A percentile compares a stretch with the other conserved stretches of the same genome.
Evolutionary conservation across 1,284 basidiomycete species (phyloP).

Genomic region (Cutaneotrichosporon mucoides): DNA sequence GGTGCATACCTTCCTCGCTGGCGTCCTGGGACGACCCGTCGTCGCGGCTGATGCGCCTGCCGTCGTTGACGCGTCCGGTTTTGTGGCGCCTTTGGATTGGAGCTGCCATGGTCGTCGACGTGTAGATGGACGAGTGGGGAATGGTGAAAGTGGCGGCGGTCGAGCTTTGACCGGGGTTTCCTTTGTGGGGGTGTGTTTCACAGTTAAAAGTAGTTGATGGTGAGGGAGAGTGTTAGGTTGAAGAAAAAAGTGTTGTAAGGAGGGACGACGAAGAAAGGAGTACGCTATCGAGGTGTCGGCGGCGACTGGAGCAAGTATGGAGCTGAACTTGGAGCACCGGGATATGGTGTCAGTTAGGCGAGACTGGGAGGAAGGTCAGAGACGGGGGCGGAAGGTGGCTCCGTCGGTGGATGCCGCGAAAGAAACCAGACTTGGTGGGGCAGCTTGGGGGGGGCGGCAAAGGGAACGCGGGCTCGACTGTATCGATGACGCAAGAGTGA

Average conservation of each 20-base stretch:
- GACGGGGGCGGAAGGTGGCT: too few relatives aligned
- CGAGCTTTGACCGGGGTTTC: not conserved
- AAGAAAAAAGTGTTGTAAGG: not conserved
- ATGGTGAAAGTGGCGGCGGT: not conserved
- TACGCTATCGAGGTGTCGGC: too few relatives aligned
- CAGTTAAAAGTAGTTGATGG: not conserved
- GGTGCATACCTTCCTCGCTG: constrained; percentile 44
- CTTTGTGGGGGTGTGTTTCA: not conserved
- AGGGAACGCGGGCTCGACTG: too few relatives aligned
- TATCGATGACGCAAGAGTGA: too few relatives aligned
- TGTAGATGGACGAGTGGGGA: not conserved
- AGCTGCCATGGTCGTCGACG: constrained; percentile 3
- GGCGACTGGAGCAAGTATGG: too few relatives aligned
- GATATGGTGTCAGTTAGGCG: too few relatives aligned
- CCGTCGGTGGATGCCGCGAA: too few relatives aligned
- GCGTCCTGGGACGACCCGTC: constrained; percentile 42
- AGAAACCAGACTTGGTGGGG: too few relatives aligned
- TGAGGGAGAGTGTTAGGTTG: not conserved
- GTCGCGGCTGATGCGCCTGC: constrained; percentile 11
- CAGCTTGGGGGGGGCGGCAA: too few relatives aligned
- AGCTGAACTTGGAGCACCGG: too few relatives aligned
- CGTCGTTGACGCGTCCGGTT: constrained; percentile 14
- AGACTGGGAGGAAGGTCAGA: too few relatives aligned
- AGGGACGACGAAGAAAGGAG: too few relatives aligned
- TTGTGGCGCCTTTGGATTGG: constrained; percentile 10